These are phyloP conservation scores for Piper betle DNA, from an alignment of 164 flowering plant species.

Conservation along the genomic window DNA sequence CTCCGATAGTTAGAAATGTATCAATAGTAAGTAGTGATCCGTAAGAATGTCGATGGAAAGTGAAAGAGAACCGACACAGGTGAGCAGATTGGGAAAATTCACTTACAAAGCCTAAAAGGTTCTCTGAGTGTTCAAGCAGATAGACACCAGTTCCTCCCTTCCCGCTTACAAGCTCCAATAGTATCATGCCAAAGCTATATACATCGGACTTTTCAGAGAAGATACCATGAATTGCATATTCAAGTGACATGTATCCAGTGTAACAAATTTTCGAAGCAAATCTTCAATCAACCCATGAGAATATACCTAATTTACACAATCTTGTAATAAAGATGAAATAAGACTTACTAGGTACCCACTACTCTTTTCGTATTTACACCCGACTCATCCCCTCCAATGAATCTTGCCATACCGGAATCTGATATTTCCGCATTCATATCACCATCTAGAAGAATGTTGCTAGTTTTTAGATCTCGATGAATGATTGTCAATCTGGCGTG, in stretches of 20 bases:
- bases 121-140: not conserved
- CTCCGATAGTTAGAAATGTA: too few relatives aligned
- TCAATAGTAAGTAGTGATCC: too few relatives aligned
- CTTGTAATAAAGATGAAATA: not conserved
- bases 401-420: constrained; percentile 72
- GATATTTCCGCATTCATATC: too few relatives aligned
- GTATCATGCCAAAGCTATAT: not conserved
- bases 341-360: too few relatives aligned
- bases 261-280: not conserved
- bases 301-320: too few relatives aligned
- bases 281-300: too few relatives aligned
- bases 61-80: too few relatives aligned
- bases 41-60: too few relatives aligned
- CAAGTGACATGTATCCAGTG: constrained; percentile 37
- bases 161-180: not conserved
- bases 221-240: constrained; percentile 34
- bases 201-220: constrained; percentile 16
- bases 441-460: too few relatives aligned
- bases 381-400: too few relatives aligned
- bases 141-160: not conserved
- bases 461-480: too few relatives aligned
- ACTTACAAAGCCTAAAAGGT: not conserved
- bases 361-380: too few relatives aligned
- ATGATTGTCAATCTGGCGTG: constrained; percentile 65
- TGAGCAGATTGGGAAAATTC: not conserved